Evolutionary conservation across 164 flowering plant genomes (phyloP).

Genomic region (Stephania cephalantha): DNA sequence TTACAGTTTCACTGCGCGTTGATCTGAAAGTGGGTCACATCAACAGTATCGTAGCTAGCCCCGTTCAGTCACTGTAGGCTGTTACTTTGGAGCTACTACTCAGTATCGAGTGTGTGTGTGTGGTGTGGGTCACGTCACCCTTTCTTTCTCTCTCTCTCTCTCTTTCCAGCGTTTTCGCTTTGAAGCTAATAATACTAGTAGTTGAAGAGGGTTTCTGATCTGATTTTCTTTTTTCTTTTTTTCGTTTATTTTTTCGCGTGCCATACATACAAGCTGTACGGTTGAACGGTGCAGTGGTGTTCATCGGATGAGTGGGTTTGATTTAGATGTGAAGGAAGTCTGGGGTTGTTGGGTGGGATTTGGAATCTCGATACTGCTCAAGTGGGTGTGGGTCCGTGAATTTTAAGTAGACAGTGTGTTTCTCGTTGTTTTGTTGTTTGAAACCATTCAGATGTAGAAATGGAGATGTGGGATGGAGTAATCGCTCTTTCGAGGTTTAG

Average conservation of each 20-base stretch:
- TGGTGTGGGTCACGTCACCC: constrained; percentile 29
- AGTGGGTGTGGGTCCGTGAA: not conserved
- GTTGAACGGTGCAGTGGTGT: not conserved
- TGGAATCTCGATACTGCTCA: not conserved
- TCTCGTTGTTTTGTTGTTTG: not conserved
- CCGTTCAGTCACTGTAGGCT: constrained; percentile 12
- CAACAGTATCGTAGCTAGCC: constrained; percentile 35
- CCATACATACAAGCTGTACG: not conserved
- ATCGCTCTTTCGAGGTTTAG: not conserved
- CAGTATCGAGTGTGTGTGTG: not conserved
- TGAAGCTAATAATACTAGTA: not conserved
- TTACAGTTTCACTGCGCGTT: constrained; percentile 44
- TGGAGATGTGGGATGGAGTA: not conserved
- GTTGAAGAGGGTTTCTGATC: not conserved
- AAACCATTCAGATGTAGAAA: not conserved
- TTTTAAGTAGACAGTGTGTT: not conserved
- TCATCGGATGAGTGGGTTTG: not conserved
- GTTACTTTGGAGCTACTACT: not conserved
- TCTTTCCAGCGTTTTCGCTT: not conserved
- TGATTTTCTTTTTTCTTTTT: not conserved
- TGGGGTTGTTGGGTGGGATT: not conserved
- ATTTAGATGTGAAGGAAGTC: not conserved
- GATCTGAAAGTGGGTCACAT: constrained; percentile 70
- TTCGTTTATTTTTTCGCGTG: not conserved
- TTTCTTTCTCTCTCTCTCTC: constrained; percentile 7